Evolutionary conservation across 257 asterid species (phyloP).

Genomic region (Penstemon barbatus): DNA sequence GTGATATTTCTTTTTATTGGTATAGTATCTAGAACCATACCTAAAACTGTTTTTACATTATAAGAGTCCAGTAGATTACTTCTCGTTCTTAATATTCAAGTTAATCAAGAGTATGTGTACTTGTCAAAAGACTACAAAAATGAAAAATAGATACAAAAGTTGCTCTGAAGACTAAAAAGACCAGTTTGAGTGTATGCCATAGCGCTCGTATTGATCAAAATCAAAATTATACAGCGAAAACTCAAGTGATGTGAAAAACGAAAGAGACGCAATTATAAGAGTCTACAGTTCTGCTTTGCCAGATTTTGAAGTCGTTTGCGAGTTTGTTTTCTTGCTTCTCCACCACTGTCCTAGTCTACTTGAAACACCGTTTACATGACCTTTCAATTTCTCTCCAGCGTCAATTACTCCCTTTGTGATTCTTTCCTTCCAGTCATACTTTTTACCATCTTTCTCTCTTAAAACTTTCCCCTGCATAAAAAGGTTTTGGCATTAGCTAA

Average conservation of each 20-base stretch:
- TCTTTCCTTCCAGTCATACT: slow-evolving; percentile 62
- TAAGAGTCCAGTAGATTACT: neutral
- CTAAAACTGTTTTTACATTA: no score
- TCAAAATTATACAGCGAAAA: slow-evolving; percentile 9
- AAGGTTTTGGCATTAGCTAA: neutral
- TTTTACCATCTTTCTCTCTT: slow-evolving; percentile 48
- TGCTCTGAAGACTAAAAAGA: neutral
- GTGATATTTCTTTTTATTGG: no score
- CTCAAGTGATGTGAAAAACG: neutral
- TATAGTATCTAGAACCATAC: no score
- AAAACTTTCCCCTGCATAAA: slow-evolving; percentile 62
- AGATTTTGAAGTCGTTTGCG: slow-evolving; percentile 42
- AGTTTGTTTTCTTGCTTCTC: slow-evolving; percentile 48
- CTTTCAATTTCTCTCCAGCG: slow-evolving; percentile 55
- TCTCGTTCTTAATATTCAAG: neutral
- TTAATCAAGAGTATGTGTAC: neutral
- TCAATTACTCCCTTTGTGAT: slow-evolving; percentile 48
- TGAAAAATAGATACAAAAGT: neutral
- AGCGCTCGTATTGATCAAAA: neutral
- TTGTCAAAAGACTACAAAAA: neutral
- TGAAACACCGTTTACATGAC: slow-evolving; percentile 50
- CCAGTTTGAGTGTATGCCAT: neutral
- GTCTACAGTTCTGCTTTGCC: slow-evolving; percentile 61
- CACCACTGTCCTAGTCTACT: slow-evolving; percentile 59
- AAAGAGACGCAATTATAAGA: neutral